Conservation (phyloP, 495 filamentous ascomycete species). For the Penicillium ochrochloron region DNA sequence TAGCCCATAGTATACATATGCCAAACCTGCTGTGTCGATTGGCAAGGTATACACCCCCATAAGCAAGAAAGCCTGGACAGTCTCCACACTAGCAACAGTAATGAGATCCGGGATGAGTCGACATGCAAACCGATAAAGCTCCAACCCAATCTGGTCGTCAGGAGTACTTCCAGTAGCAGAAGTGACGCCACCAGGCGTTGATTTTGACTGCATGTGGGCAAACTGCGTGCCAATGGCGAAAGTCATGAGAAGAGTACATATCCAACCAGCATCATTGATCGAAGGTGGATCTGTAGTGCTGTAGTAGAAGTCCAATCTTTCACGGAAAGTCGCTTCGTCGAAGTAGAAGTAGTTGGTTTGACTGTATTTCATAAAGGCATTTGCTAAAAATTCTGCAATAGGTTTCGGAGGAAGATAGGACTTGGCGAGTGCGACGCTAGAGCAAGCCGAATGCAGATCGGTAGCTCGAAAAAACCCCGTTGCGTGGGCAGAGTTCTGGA, state of each 20-base stretch:
- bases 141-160: background rate
- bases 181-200: background rate
- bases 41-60: constrained; percentile 1
- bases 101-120: constrained; percentile 2
- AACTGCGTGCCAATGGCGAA: constrained; percentile 30
- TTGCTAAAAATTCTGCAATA: background rate
- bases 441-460: background rate
- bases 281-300: background rate
- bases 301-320: background rate
- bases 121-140: background rate
- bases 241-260: constrained; percentile 30
- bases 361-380: background rate
- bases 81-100: background rate
- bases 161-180: background rate
- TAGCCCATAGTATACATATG: background rate
- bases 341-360: constrained; percentile 3
- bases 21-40: background rate
- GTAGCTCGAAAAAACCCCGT: background rate
- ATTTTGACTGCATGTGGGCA: constrained; percentile 25
- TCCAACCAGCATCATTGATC: constrained; percentile 27
- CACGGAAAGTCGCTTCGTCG: background rate
- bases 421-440: background rate
- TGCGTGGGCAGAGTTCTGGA: background rate
- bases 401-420: background rate
- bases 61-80: background rate